These are phyloP conservation scores for Nemania abortiva DNA, from an alignment of 2,329 filamentous ascomycete species.

Conservation along the genomic window DNA sequence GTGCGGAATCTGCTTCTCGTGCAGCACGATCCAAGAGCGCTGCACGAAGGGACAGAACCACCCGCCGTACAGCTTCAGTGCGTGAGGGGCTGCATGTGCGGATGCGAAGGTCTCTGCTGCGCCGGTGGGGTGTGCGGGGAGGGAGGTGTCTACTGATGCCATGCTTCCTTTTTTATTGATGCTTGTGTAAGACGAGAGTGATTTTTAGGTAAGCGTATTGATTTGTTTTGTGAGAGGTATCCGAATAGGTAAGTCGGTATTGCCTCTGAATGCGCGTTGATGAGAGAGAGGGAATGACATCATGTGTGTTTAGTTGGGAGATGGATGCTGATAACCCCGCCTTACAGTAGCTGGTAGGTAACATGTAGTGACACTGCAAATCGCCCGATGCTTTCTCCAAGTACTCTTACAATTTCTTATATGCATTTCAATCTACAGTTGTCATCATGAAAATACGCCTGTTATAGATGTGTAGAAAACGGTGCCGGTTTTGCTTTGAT, in stretches of 20 bases:
- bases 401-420: not conserved
- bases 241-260: not conserved
- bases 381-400: not conserved
- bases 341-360: too few relatives aligned
- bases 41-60: slow-evolving; percentile 83
- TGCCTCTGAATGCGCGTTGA: not conserved
- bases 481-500: too few relatives aligned
- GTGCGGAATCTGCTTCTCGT: slow-evolving; percentile 79
- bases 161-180: slow-evolving; percentile 27
- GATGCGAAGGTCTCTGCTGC: slow-evolving; percentile 62
- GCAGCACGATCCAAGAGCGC: slow-evolving; percentile 77
- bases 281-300: slow-evolving; percentile 20
- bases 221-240: too few relatives aligned
- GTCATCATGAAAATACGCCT: not conserved
- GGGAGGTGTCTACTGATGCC: slow-evolving; percentile 60
- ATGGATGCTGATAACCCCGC: too few relatives aligned
- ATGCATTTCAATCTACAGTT: not conserved
- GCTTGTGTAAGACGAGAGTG: too few relatives aligned
- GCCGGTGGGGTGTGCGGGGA: slow-evolving; percentile 62
- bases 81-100: slow-evolving; percentile 60
- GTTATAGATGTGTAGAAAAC: too few relatives aligned
- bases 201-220: too few relatives aligned
- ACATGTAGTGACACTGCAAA: too few relatives aligned
- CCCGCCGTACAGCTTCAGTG: slow-evolving; percentile 75
- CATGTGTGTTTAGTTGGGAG: slow-evolving; percentile 22